Percentiles rank a stretch among this genome's conserved stretches.
phyloP scores from a whole-genome alignment of 148 eudicot genomes.

The Rhododendron ferrugineum region DNA sequence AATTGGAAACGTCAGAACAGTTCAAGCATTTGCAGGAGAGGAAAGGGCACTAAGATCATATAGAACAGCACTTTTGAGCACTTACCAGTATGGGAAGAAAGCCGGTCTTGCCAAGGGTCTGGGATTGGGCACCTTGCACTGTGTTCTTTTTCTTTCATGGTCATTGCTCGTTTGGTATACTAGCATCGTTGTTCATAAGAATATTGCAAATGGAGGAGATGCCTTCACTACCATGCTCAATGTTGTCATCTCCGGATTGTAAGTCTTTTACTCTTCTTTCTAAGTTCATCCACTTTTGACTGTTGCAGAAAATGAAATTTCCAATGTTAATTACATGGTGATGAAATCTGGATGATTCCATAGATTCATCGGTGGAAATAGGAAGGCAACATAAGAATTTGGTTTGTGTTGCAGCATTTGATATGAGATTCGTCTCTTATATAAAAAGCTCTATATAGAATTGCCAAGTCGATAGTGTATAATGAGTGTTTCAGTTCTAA shows the following conservation, averaged over 20 bases:
- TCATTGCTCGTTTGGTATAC: slow-evolving; percentile 97
- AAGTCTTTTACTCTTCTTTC: slow-evolving; percentile 29
- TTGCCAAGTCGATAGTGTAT: background rate
- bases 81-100: slow-evolving; percentile 77
- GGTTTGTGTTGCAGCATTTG: background rate
- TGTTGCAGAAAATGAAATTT: background rate
- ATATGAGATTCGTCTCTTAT: background rate
- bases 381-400: background rate
- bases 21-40: slow-evolving; percentile 96
- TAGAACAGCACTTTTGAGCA: slow-evolving; percentile 54
- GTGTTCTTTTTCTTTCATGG: slow-evolving; percentile 94
- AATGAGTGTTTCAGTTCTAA: background rate
- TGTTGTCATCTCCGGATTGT: slow-evolving; percentile 95
- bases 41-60: slow-evolving; percentile 77
- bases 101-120: slow-evolving; percentile 96
- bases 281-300: background rate
- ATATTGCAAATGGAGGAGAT: slow-evolving; percentile 87
- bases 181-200: slow-evolving; percentile 83
- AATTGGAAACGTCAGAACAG: slow-evolving; percentile 93
- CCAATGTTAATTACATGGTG: background rate
- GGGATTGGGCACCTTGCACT: slow-evolving; percentile 83
- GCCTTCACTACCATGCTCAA: slow-evolving; percentile 99
- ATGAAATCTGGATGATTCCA: background rate
- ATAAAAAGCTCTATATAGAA: too few relatives aligned
- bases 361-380: background rate